Evolutionary conservation across 2,329 filamentous ascomycete species (phyloP).

Genomic region (Pseudogymnoascus sp.): DNA sequence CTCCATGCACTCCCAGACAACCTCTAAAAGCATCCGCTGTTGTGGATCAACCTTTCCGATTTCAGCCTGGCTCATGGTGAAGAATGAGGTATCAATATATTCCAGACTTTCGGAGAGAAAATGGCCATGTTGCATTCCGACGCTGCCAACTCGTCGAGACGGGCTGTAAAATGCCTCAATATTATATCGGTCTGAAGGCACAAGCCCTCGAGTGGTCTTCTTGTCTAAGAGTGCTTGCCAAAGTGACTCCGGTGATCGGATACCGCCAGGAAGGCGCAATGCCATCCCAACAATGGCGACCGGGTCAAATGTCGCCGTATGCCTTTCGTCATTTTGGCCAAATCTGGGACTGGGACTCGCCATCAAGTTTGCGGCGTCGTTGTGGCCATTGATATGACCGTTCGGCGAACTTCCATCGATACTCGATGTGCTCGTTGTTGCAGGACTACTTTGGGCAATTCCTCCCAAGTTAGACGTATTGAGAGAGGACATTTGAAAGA

Average conservation of each 20-base stretch:
- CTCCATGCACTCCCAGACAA: constrained; percentile 22
- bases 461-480: not conserved
- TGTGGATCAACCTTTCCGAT: constrained; percentile 26
- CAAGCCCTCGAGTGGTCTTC: not conserved
- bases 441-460: not conserved
- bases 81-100: constrained; percentile 18
- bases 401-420: not conserved
- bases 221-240: constrained; percentile 21
- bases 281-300: constrained; percentile 30
- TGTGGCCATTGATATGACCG: not conserved
- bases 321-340: not conserved
- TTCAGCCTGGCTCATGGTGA: constrained; percentile 14
- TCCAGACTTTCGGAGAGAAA: constrained; percentile 13
- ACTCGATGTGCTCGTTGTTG: not conserved
- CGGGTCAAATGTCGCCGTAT: constrained; percentile 12
- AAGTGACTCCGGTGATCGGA: constrained; percentile 27
- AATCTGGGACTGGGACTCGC: not conserved
- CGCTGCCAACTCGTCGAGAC: not conserved
- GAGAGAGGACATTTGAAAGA: not conserved
- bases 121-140: constrained; percentile 11
- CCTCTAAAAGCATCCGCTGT: constrained; percentile 22
- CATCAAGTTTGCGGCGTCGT: not conserved
- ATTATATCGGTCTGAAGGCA: constrained; percentile 21
- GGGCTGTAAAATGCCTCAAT: constrained; percentile 13
- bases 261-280: constrained; percentile 27